Evolutionary conservation across 176 grass and related monocot species (phyloP).

Genomic region (Musa itinerans): DNA sequence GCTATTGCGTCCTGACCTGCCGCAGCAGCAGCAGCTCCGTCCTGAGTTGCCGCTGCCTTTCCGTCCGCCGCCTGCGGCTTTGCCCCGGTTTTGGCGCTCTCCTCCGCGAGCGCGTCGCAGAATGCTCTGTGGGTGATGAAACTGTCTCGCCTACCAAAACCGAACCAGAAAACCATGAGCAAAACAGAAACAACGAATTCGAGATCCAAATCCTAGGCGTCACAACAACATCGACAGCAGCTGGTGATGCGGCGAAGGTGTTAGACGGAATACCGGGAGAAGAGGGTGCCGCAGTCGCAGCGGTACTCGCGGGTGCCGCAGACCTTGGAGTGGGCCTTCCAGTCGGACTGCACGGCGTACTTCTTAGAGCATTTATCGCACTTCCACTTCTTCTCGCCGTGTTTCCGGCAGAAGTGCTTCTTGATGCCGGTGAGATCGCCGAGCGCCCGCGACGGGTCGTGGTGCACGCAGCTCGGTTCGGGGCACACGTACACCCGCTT

Average conservation of each 20-base stretch:
- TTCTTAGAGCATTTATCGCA: conserved; percentile 75
- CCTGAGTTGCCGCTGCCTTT: not conserved
- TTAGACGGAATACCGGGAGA: conserved; percentile 16
- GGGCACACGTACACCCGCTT: conserved; percentile 15
- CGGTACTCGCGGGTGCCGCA: conserved; percentile 22
- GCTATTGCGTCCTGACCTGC: no score
- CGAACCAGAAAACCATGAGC: not conserved
- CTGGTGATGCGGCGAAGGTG: not conserved
- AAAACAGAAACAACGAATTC: not conserved
- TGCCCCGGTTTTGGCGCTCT: conserved; percentile 63
- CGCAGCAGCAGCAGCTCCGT: not conserved
- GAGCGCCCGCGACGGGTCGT: conserved; percentile 25
- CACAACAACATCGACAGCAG: not conserved
- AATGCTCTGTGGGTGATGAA: conserved; percentile 98
- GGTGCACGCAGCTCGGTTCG: conserved; percentile 12
- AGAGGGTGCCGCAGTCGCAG: conserved; percentile 22
- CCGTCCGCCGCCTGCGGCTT: conserved; percentile 18
- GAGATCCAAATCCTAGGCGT: not conserved
- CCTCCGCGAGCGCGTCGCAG: conserved; percentile 92
- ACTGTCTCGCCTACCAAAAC: conserved; percentile 64
- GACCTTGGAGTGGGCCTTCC: conserved; percentile 20
- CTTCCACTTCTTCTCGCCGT: conserved; percentile 99
- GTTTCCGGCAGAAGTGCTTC: conserved; percentile 98
- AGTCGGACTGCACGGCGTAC: conserved; percentile 18
- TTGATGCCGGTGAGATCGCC: conserved; percentile 96